Conservation (phyloP, 2,329 filamentous ascomycete species). For the Claviceps sorghi region DNA sequence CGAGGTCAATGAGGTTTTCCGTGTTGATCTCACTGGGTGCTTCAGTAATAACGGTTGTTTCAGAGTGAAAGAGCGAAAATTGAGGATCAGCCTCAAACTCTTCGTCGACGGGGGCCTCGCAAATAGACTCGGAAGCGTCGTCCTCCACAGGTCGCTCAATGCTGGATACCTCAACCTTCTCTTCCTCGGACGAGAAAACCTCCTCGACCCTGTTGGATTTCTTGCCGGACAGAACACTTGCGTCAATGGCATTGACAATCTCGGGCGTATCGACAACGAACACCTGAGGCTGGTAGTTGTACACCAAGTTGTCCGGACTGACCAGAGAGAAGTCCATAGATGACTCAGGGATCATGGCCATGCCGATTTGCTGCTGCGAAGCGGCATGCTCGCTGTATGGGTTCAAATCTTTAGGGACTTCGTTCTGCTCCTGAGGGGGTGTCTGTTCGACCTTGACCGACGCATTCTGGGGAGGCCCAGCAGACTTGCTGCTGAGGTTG, state of each 20-base stretch:
- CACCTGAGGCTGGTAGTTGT: constrained; percentile 53
- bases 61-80: constrained; percentile 45
- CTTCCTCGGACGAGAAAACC: constrained; percentile 28
- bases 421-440: constrained; percentile 27
- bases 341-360: constrained; percentile 74
- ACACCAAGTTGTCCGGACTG: constrained; percentile 38
- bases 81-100: constrained; percentile 49
- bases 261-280: constrained; percentile 64
- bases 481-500: constrained; percentile 47
- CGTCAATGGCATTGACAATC: constrained; percentile 44
- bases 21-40: constrained; percentile 26
- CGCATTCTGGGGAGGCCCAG: constrained; percentile 24
- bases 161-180: constrained; percentile 42
- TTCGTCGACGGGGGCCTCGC: constrained; percentile 26
- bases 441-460: constrained; percentile 23
- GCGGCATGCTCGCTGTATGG: constrained; percentile 40
- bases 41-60: constrained; percentile 13
- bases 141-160: constrained; percentile 33
- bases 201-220: constrained; percentile 37
- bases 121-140: constrained; percentile 15
- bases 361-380: constrained; percentile 55
- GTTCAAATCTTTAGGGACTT: constrained; percentile 52
- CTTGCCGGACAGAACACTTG: constrained; percentile 57
- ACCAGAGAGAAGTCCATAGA: constrained; percentile 61
- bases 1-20: constrained; percentile 24